Evolutionary conservation across 257 asterid species (phyloP).

Genomic region (Solanum ossicruentum): DNA sequence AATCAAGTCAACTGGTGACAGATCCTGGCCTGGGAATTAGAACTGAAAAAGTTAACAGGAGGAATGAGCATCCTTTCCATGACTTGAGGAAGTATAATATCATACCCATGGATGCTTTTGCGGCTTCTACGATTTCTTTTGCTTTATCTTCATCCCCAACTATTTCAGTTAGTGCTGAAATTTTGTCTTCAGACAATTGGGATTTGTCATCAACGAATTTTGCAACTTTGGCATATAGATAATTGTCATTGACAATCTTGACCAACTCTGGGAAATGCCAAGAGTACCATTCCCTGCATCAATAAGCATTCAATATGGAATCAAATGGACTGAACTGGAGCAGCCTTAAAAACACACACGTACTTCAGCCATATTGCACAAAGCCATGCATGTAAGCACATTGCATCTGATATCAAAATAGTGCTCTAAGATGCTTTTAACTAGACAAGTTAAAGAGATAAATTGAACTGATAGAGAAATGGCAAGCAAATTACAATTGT

Average conservation of each 20-base stretch:
- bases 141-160: slow-evolving; percentile 96
- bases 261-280: slow-evolving; percentile 97
- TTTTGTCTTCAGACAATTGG: slow-evolving; percentile 46
- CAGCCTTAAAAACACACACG: background rate
- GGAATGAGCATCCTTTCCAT: background rate
- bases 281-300: slow-evolving; percentile 87
- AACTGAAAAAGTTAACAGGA: background rate
- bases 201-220: slow-evolving; percentile 84
- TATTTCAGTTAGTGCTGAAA: slow-evolving; percentile 54
- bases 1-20: slow-evolving; percentile 77
- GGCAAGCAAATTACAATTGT: background rate
- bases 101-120: slow-evolving; percentile 97
- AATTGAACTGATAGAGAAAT: background rate
- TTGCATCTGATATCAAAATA: background rate
- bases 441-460: background rate
- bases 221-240: slow-evolving; percentile 81
- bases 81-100: background rate
- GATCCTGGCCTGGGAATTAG: slow-evolving; percentile 66
- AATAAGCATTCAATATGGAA: background rate
- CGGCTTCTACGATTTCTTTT: slow-evolving; percentile 85
- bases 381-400: background rate
- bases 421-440: background rate
- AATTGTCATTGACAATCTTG: slow-evolving; percentile 83
- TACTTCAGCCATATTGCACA: background rate
- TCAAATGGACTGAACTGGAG: background rate